Evolutionary conservation across 2,329 filamentous ascomycete species (phyloP).

Genomic region (Trichoderma gracile): DNA sequence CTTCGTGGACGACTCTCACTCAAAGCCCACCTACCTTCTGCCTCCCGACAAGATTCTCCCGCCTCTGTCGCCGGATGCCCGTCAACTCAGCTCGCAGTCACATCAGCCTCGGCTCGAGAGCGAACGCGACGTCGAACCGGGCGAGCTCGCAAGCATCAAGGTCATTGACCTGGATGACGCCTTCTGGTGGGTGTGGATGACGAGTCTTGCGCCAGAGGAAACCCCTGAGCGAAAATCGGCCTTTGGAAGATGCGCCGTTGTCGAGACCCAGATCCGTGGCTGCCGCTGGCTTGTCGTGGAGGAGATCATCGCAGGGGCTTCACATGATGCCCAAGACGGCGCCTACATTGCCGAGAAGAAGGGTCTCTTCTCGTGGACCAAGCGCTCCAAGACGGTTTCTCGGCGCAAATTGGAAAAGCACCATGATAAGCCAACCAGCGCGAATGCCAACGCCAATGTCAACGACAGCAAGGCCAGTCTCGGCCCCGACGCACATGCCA

Average conservation of each 20-base stretch:
- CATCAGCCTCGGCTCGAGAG: slow-evolving; percentile 72
- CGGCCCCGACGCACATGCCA: slow-evolving; percentile 86
- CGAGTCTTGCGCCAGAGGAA: slow-evolving; percentile 88
- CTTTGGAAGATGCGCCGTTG: slow-evolving; percentile 88
- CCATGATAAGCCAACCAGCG: slow-evolving; percentile 47
- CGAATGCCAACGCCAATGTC: slow-evolving; percentile 43
- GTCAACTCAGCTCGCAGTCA: slow-evolving; percentile 84
- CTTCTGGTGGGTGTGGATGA: slow-evolving; percentile 99
- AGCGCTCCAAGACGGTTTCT: slow-evolving; percentile 60
- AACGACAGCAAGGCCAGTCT: slow-evolving; percentile 76
- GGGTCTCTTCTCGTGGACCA: slow-evolving; percentile 85
- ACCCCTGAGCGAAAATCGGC: slow-evolving; percentile 81
- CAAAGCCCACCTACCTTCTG: slow-evolving; percentile 69
- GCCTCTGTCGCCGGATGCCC: slow-evolving; percentile 65
- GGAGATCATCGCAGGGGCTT: slow-evolving; percentile 92
- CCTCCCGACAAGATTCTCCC: slow-evolving; percentile 90
- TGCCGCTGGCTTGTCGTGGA: slow-evolving; percentile 94
- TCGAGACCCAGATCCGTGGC: slow-evolving; percentile 80
- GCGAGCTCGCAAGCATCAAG: slow-evolving; percentile 90
- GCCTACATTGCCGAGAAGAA: slow-evolving; percentile 97
- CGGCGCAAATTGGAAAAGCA: slow-evolving; percentile 61
- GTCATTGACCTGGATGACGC: slow-evolving; percentile 86
- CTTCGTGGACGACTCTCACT: slow-evolving; percentile 76
- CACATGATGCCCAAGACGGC: slow-evolving; percentile 77
- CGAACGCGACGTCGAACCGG: slow-evolving; percentile 73